phyloP scores from a whole-genome alignment of 1,284 basidiomycete genomes.

The Tetrapyrgos nigripes region DNA sequence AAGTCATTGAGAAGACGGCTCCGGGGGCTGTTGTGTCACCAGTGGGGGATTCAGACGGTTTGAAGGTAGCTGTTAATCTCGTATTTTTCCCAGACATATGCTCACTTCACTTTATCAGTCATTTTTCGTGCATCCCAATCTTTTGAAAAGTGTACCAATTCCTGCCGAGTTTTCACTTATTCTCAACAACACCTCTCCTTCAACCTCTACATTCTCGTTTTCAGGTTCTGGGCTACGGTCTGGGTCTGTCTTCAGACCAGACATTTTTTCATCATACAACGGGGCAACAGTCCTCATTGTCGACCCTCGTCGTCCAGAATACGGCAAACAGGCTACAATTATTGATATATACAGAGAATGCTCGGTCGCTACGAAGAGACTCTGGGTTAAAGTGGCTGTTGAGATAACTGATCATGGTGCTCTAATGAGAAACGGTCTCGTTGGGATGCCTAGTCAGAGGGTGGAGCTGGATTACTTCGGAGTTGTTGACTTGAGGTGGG shows the following conservation, averaged over 20 bases:
- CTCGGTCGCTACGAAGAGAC: too few species aligned
- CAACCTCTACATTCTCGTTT: background rate
- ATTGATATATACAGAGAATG: too few species aligned
- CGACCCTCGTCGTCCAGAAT: too few species aligned
- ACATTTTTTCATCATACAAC: too few species aligned
- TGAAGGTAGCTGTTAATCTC: background rate
- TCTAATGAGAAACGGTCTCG: too few species aligned
- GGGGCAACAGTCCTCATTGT: too few species aligned
- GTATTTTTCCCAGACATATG: background rate
- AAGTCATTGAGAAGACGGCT: background rate
- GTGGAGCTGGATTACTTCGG: background rate
- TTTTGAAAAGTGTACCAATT: background rate
- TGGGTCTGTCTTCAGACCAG: too few species aligned
- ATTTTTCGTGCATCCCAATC: background rate
- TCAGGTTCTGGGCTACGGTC: too few species aligned
- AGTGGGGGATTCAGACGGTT: background rate
- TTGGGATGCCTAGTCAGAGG: too few species aligned
- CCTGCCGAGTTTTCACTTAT: background rate
- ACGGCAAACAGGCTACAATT: too few species aligned
- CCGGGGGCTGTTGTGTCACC: background rate
- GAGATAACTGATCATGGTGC: background rate
- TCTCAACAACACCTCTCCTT: background rate
- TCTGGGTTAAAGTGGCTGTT: too few species aligned
- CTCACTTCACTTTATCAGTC: background rate
- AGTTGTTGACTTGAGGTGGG: background rate